These are phyloP conservation scores for Oryza rufipogon DNA, from an alignment of 176 grass and related monocot species.

Conservation along the genomic window DNA sequence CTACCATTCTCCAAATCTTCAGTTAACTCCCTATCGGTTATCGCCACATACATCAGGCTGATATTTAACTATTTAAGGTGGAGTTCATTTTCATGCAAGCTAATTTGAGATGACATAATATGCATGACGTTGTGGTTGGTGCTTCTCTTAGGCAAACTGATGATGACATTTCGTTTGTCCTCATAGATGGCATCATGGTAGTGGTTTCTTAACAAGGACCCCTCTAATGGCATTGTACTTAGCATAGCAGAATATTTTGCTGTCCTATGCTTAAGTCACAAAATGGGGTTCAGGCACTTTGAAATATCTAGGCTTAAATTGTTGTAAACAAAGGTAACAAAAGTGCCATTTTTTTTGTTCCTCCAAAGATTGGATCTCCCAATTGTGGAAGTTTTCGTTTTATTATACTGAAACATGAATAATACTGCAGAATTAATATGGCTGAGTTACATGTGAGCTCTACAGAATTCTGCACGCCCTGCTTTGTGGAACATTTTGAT, in stretches of 20 bases:
- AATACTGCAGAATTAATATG: background rate
- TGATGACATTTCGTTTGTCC: constrained; percentile 16
- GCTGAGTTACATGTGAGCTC: background rate
- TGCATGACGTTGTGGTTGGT: background rate
- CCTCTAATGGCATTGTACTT: background rate
- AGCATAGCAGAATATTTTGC: background rate
- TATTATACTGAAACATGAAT: background rate
- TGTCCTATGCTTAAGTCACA: background rate
- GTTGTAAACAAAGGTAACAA: constrained; percentile 12
- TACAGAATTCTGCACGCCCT: background rate
- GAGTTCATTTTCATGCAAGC: background rate
- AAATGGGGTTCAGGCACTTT: background rate
- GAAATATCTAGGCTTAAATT: constrained; percentile 8
- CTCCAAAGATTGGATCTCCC: background rate
- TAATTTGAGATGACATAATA: background rate
- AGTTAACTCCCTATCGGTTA: background rate
- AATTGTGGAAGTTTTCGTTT: background rate
- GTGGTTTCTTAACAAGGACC: background rate
- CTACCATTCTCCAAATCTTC: background rate
- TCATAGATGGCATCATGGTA: constrained; percentile 1
- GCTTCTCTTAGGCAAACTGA: constrained; percentile 19
- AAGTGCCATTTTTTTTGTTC: background rate
- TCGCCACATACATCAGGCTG: constrained; percentile 10
- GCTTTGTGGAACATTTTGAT: background rate
- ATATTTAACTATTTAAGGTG: constrained; percentile 11